These are phyloP conservation scores for Anisodus tanguticus DNA, from an alignment of 257 asterid species.

Conservation along the genomic window DNA sequence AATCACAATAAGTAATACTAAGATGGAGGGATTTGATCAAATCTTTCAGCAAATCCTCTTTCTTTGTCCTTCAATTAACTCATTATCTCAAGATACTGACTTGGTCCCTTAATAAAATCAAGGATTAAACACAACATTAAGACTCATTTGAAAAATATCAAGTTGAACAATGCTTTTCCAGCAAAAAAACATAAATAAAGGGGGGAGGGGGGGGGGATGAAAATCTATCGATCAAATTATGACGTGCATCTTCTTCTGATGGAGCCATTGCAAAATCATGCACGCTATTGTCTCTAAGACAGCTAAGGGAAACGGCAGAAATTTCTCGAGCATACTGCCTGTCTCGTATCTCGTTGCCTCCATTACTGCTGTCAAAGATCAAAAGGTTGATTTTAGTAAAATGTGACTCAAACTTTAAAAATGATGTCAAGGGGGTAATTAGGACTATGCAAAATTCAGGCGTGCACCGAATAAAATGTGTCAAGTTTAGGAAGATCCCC, in stretches of 20 bases:
- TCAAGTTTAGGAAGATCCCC: background rate
- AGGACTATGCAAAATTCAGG: background rate
- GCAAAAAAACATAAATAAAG: background rate
- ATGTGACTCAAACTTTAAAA: background rate
- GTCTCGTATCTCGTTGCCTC: background rate
- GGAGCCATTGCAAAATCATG: conserved; percentile 10
- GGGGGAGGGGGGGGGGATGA: background rate
- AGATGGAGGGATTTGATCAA: background rate
- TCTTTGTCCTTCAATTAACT: conserved; percentile 20
- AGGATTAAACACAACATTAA: background rate
- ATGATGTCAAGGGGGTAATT: background rate
- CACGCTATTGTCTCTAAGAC: background rate
- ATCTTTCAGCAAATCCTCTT: background rate
- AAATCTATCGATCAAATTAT: background rate
- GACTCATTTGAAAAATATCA: background rate
- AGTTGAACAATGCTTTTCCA: background rate
- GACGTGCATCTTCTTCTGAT: background rate
- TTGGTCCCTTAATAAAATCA: background rate
- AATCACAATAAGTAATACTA: background rate
- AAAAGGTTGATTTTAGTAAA: background rate
- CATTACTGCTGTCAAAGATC: background rate
- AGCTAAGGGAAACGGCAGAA: background rate
- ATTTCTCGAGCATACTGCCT: background rate
- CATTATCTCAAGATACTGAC: background rate
- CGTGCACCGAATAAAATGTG: background rate